Conservation (phyloP, 306 rosid genomes). For the Trifolium subterraneum region DNA sequence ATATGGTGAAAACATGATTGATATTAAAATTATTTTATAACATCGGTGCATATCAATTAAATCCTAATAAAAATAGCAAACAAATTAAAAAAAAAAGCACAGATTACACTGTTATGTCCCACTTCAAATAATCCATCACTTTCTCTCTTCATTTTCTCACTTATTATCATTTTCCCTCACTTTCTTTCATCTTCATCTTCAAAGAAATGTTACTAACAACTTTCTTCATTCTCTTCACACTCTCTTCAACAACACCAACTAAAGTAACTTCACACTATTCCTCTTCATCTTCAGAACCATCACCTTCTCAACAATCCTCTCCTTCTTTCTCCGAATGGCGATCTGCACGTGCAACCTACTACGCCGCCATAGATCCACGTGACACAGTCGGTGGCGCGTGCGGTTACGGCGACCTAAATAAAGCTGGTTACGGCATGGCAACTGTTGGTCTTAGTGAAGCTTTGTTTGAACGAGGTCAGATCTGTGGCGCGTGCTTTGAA, state of each 20-base stretch:
- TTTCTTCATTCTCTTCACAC: slow-evolving; percentile 38
- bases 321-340: slow-evolving; percentile 68
- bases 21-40: no score
- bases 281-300: slow-evolving; percentile 24
- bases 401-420: slow-evolving; percentile 81
- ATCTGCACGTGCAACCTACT: slow-evolving; percentile 91
- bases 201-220: slow-evolving; percentile 50
- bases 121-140: slow-evolving; percentile 34
- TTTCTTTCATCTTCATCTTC: neutral
- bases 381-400: slow-evolving; percentile 93
- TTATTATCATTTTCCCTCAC: neutral
- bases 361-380: slow-evolving; percentile 85
- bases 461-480: slow-evolving; percentile 85
- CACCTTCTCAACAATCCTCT: slow-evolving; percentile 20
- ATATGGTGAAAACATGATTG: no score
- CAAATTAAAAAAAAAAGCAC: neutral
- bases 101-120: neutral
- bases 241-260: slow-evolving; percentile 39
- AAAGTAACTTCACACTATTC: slow-evolving; percentile 59
- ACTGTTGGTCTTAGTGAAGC: slow-evolving; percentile 88
- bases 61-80: neutral
- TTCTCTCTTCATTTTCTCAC: neutral
- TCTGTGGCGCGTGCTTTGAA: slow-evolving; percentile 98
- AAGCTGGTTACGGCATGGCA: slow-evolving; percentile 80
- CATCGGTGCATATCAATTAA: no score